These are phyloP conservation scores for Rubroboletus pulcherrimus DNA, from an alignment of 768 basidiomycete species.

Conservation along the genomic window DNA sequence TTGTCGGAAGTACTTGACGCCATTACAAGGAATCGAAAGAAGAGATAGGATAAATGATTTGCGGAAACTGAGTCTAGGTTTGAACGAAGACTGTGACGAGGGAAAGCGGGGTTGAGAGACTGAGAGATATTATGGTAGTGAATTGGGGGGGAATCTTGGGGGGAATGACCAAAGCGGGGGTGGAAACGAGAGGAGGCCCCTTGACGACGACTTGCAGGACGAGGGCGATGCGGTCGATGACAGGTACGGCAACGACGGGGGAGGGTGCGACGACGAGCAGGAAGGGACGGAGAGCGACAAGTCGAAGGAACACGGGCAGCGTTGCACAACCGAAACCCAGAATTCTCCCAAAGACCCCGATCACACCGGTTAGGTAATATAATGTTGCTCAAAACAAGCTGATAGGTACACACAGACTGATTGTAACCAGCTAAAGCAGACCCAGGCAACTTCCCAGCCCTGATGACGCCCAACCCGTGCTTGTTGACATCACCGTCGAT, in stretches of 20 bases:
- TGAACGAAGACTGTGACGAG: constrained; percentile 22
- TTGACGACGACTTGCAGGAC: constrained; percentile 21
- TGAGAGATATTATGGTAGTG: constrained; percentile 27
- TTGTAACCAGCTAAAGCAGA: too few species aligned
- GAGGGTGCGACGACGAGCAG: constrained; percentile 26
- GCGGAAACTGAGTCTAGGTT: constrained; percentile 16
- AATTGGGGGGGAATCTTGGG: constrained; percentile 9
- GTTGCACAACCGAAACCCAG: constrained; percentile 34
- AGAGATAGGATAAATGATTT: constrained; percentile 21
- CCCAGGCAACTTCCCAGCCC: neutral
- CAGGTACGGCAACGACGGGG: constrained; percentile 20
- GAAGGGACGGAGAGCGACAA: constrained; percentile 32
- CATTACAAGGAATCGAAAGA: constrained; percentile 34
- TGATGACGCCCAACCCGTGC: neutral
- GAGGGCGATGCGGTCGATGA: constrained; percentile 23
- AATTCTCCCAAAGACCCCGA: constrained; percentile 35
- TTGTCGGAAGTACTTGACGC: constrained; percentile 30
- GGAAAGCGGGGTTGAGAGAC: constrained; percentile 17
- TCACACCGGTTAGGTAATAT: constrained; percentile 24
- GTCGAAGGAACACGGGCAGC: constrained; percentile 27
- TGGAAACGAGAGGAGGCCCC: constrained; percentile 18
- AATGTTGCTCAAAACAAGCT: neutral
- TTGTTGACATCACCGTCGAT: neutral
- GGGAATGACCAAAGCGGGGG: constrained; percentile 26
- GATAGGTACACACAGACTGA: neutral